phyloP scores from a whole-genome alignment of 768 basidiomycete genomes.

The Suillus subluteus region DNA sequence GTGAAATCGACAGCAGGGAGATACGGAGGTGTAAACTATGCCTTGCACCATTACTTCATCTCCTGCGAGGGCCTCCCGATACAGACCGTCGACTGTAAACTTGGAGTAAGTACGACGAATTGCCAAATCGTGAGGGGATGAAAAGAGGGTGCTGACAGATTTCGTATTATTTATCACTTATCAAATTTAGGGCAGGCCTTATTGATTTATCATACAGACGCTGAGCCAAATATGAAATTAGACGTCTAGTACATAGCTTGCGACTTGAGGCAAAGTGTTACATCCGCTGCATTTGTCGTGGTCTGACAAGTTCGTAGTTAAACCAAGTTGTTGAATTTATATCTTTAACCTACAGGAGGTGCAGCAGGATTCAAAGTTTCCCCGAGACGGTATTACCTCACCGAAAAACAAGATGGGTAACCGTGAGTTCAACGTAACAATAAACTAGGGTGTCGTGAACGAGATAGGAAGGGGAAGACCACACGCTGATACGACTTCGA shows the following conservation, averaged over 20 bases:
- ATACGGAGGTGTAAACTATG: constrained; percentile 90
- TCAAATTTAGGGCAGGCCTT: constrained; percentile 41
- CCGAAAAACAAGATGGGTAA: neutral
- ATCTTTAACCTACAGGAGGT: neutral
- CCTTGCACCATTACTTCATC: constrained; percentile 88
- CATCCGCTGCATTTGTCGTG: neutral
- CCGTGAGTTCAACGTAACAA: neutral
- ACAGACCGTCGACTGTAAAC: constrained; percentile 43
- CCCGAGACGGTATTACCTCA: neutral
- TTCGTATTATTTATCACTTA: constrained; percentile 10
- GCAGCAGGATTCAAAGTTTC: neutral
- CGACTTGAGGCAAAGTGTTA: neutral
- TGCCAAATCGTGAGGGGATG: constrained; percentile 51
- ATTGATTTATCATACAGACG: neutral
- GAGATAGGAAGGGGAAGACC: neutral
- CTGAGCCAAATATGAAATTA: neutral
- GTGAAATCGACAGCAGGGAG: constrained; percentile 64
- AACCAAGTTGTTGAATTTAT: neutral
- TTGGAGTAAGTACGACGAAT: constrained; percentile 42
- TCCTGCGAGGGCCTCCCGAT: constrained; percentile 79
- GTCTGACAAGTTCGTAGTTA: neutral
- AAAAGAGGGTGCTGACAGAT: constrained; percentile 7
- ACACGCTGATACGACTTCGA: neutral
- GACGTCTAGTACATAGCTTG: neutral
- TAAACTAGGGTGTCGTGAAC: neutral